A percentile compares a stretch with the other conserved stretches of the same genome.
Evolutionary conservation across 768 basidiomycete genomes (phyloP).

Genomic region (Boletus reticuloceps): DNA sequence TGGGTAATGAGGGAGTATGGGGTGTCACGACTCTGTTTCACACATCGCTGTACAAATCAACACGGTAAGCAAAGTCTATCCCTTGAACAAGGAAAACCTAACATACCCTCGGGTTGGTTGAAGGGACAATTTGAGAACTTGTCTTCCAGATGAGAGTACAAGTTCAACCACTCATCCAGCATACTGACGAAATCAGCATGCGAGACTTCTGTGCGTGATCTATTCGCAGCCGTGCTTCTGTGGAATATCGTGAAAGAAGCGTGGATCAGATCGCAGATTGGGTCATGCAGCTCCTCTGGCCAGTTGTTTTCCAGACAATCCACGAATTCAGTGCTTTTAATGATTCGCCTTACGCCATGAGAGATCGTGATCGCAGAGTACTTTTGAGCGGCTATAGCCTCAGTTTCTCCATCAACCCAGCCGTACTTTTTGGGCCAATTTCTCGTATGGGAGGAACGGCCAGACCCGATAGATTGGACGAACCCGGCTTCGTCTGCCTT

Average conservation of each 20-base stretch:
- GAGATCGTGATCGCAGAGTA: no score
- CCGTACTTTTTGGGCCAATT: neutral
- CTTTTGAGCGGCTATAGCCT: no score
- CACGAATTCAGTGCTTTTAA: neutral
- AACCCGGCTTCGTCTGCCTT: neutral
- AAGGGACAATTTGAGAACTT: neutral
- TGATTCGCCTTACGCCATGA: no score
- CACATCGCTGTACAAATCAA: no score
- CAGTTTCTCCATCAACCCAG: neutral
- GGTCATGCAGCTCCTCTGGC: neutral
- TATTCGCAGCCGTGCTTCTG: no score
- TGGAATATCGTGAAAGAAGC: neutral
- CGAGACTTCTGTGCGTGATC: neutral
- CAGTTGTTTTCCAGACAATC: neutral
- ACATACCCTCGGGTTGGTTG: no score
- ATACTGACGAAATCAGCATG: neutral
- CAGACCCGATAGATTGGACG: neutral
- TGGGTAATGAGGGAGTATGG: no score
- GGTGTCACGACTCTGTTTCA: no score
- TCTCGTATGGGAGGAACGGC: neutral
- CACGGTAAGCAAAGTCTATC: no score
- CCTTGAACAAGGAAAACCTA: no score
- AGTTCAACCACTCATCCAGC: neutral
- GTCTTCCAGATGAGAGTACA: neutral
- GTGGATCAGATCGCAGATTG: neutral